phyloP scores from a whole-genome alignment of 2,329 filamentous ascomycete species.

The Pseudogymnoascus sp. region DNA sequence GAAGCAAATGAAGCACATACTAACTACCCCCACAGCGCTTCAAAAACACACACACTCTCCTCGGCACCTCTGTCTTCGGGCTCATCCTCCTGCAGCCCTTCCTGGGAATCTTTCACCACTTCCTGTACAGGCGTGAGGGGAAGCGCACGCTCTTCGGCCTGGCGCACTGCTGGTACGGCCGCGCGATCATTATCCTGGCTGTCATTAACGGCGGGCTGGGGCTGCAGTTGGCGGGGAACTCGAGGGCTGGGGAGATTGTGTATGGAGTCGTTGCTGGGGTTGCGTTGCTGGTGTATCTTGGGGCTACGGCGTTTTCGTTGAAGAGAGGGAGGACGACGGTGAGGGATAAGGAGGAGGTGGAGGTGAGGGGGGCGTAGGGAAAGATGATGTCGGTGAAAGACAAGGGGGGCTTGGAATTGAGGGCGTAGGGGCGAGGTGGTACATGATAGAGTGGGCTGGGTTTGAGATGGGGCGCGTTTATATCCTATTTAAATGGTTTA shows the following conservation, averaged over 20 bases:
- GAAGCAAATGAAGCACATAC: not conserved
- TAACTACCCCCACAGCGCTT: slow-evolving; percentile 37
- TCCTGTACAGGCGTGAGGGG: slow-evolving; percentile 32
- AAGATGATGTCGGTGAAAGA: too few species aligned
- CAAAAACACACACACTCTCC: slow-evolving; percentile 26
- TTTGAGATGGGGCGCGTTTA: too few species aligned
- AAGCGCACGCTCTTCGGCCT: slow-evolving; percentile 42
- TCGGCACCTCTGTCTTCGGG: slow-evolving; percentile 46
- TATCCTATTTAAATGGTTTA: too few species aligned
- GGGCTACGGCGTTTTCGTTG: not conserved
- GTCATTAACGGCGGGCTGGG: slow-evolving; percentile 58
- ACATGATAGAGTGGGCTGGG: not conserved
- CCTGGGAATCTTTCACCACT: slow-evolving; percentile 51
- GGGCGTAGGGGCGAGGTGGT: too few species aligned
- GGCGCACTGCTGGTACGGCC: slow-evolving; percentile 55
- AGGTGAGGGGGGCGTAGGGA: not conserved
- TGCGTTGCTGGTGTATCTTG: slow-evolving; percentile 38
- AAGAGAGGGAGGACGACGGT: not conserved
- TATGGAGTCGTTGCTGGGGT: slow-evolving; percentile 49
- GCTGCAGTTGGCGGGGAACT: slow-evolving; percentile 37
- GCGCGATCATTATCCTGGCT: slow-evolving; percentile 49
- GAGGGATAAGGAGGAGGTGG: not conserved
- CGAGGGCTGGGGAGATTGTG: slow-evolving; percentile 38
- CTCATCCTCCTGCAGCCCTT: slow-evolving; percentile 50
- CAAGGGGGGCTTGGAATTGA: too few species aligned